These are phyloP conservation scores for Bacidia rubella DNA, from an alignment of 495 filamentous ascomycete species.

Conservation along the genomic window DNA sequence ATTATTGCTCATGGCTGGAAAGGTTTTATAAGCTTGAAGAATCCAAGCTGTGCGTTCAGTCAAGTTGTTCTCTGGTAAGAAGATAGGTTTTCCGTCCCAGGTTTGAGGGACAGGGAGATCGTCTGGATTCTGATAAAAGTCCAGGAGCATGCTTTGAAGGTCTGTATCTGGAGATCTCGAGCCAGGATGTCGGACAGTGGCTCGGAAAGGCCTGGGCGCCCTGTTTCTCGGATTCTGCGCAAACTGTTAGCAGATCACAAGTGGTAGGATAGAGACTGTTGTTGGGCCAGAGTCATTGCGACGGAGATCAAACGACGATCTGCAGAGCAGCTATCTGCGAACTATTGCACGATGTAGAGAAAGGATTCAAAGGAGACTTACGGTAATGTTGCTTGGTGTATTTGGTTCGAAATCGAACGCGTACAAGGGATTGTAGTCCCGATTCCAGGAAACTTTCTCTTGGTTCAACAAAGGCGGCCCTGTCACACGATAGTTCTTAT, in stretches of 20 bases:
- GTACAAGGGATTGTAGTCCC: constrained; percentile 28
- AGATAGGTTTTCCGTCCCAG: constrained; percentile 12
- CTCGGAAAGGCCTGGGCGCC: too few species aligned
- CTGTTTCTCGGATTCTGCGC: too few species aligned
- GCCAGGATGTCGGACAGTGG: too few species aligned
- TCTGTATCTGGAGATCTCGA: too few species aligned
- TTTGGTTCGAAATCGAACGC: constrained; percentile 21
- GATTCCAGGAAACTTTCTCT: too few species aligned
- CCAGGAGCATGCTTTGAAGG: too few species aligned
- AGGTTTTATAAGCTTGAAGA: constrained; percentile 13
- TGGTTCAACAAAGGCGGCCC: constrained; percentile 19
- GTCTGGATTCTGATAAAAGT: constrained; percentile 4
- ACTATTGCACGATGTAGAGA: too few species aligned
- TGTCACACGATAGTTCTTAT: constrained; percentile 25
- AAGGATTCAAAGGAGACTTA: constrained; percentile 15
- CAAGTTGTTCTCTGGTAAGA: constrained; percentile 8
- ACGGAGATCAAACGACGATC: too few species aligned
- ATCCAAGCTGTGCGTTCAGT: constrained; percentile 13
- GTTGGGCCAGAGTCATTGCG: too few species aligned
- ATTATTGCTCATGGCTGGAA: constrained; percentile 14
- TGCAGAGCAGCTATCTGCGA: too few species aligned
- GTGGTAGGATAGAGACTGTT: too few species aligned
- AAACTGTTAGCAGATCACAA: too few species aligned
- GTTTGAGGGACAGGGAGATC: constrained; percentile 13
- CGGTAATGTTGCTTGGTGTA: constrained; percentile 12